phyloP scores from a whole-genome alignment of 2,329 filamentous ascomycete species.

The Lasiodiplodia gonubiensis region DNA sequence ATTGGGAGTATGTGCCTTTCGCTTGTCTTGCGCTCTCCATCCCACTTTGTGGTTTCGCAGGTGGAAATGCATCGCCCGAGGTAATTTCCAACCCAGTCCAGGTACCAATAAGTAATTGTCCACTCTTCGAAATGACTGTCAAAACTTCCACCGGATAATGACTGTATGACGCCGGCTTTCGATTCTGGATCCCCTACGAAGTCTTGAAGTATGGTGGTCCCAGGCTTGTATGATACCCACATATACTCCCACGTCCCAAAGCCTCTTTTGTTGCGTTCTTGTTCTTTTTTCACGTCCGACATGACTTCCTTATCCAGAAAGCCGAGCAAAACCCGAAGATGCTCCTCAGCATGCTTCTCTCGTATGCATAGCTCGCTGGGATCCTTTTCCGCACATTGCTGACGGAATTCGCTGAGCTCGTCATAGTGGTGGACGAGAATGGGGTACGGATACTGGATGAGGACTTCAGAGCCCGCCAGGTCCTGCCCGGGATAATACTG shows the following conservation, averaged over 20 bases:
- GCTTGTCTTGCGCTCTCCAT: background rate
- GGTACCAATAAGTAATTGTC: background rate
- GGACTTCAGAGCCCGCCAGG: constrained; percentile 12
- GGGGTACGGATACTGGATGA: constrained; percentile 22
- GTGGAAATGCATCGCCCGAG: background rate
- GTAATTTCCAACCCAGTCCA: constrained; percentile 4
- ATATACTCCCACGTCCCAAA: constrained; percentile 9
- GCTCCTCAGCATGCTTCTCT: constrained; percentile 23
- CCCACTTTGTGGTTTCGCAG: too few species aligned
- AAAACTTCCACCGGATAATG: background rate
- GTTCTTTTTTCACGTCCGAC: constrained; percentile 21
- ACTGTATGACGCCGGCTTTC: background rate
- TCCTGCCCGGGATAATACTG: constrained; percentile 29
- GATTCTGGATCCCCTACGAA: background rate
- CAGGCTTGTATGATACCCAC: constrained; percentile 25
- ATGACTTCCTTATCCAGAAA: constrained; percentile 28
- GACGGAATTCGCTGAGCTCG: constrained; percentile 19
- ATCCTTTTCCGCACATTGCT: background rate
- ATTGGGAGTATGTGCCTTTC: background rate
- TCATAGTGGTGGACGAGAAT: constrained; percentile 29
- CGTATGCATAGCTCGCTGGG: constrained; percentile 10
- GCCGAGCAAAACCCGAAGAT: constrained; percentile 11
- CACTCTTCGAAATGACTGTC: background rate
- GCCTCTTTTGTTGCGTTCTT: constrained; percentile 15
- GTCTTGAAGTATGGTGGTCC: background rate